Percentiles rank a stretch among this genome's conserved stretches.
Conservation (phyloP, 176 grass and related monocot species). For the Luzula sylvatica region DNA sequence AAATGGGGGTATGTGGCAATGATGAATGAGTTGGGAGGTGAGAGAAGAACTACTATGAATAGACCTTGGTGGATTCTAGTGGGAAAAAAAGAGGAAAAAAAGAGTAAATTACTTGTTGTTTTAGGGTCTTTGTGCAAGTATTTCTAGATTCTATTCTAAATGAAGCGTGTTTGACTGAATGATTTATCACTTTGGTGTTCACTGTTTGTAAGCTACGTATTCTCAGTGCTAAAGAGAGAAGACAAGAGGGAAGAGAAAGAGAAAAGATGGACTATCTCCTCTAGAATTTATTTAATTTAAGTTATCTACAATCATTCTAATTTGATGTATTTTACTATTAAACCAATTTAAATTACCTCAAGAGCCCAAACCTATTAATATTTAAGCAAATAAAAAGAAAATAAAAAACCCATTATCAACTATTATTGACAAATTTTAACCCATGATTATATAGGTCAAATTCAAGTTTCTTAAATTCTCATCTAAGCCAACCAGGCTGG, state of each 20-base stretch:
- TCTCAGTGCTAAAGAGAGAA: background rate
- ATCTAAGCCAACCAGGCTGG: background rate
- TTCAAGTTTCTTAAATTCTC: background rate
- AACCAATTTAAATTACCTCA: background rate
- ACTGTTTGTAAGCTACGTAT: slow-evolving; percentile 3
- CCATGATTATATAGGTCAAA: background rate
- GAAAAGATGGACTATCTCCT: background rate
- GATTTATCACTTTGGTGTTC: slow-evolving; percentile 54
- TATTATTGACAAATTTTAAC: background rate
- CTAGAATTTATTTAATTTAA: background rate
- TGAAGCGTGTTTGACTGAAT: slow-evolving; percentile 98
- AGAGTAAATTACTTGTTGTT: slow-evolving; percentile 22
- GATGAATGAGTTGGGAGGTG: background rate
- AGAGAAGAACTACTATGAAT: slow-evolving; percentile 1
- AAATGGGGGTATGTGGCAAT: slow-evolving; percentile 19
- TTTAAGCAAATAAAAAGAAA: background rate
- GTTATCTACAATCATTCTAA: background rate
- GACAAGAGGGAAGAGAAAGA: background rate
- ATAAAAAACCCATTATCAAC: background rate
- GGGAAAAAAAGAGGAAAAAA: slow-evolving; percentile 23
- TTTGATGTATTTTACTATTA: background rate
- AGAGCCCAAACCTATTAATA: too few species aligned
- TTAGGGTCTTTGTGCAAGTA: slow-evolving; percentile 37
- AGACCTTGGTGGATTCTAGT: slow-evolving; percentile 18
- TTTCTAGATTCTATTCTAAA: slow-evolving; percentile 83